Evolutionary conservation across 1,139 yeast genomes (phyloP).

Genomic region (Fermentozyma sake): DNA sequence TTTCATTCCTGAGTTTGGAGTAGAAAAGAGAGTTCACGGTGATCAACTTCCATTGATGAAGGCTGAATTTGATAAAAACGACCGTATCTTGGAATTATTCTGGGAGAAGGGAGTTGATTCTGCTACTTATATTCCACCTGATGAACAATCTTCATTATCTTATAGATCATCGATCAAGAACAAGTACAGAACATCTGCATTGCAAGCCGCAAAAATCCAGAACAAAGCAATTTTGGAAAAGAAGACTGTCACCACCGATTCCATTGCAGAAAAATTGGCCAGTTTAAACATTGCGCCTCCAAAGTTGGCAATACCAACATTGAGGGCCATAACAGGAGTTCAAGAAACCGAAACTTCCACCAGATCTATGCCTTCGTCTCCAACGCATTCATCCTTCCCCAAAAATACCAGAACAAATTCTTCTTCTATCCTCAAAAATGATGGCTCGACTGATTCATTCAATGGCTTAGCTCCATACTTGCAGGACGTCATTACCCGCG

Average conservation of each 20-base stretch:
- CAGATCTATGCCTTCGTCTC: constrained; percentile 26
- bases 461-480: constrained; percentile 54
- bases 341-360: constrained; percentile 10
- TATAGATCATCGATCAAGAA: constrained; percentile 76
- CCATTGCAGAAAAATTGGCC: constrained; percentile 44
- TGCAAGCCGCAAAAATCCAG: constrained; percentile 62
- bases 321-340: constrained; percentile 6
- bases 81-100: constrained; percentile 69
- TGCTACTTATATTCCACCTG: constrained; percentile 86
- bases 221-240: constrained; percentile 31
- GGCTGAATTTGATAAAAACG: constrained; percentile 80
- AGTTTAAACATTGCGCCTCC: constrained; percentile 54
- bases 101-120: constrained; percentile 94
- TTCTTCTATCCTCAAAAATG: constrained; percentile 16
- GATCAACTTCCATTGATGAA: constrained; percentile 90
- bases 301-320: constrained; percentile 36
- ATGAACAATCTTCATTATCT: constrained; percentile 72
- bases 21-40: constrained; percentile 96
- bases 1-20: constrained; percentile 89
- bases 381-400: constrained; percentile 22
- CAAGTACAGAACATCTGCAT: constrained; percentile 69
- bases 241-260: constrained; percentile 31
- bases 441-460: constrained; percentile 14
- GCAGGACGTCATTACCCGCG: constrained; percentile 49
- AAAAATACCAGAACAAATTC: constrained; percentile 23